These are phyloP conservation scores for Panicum miliaceum DNA, from an alignment of 176 grass and related monocot genomes.

Conservation along the genomic window DNA sequence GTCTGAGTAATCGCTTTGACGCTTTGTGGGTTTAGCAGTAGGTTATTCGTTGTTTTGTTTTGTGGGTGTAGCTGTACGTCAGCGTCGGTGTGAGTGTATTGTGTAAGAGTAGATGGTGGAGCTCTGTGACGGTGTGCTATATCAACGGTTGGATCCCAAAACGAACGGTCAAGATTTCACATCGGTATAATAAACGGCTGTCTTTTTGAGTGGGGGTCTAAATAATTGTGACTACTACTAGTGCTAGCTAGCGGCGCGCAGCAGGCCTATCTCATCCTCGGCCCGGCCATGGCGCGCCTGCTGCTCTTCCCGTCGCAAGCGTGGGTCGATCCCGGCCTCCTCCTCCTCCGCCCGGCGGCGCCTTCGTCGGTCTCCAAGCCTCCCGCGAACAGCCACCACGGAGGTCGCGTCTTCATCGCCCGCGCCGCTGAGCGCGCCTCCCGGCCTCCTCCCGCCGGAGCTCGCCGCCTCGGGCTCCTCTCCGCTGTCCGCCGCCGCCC, in stretches of 20 bases:
- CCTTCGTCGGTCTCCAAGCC: neutral
- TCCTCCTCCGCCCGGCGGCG: neutral
- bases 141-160: neutral
- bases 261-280: neutral
- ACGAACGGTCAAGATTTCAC: neutral
- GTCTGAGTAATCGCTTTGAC: too few species aligned
- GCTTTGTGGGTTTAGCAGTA: too few species aligned
- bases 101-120: too few species aligned
- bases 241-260: neutral
- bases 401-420: neutral
- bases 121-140: too few species aligned
- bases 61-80: too few species aligned
- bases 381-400: neutral
- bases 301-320: conserved; percentile 6
- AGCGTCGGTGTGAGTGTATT: too few species aligned
- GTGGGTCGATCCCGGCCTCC: neutral
- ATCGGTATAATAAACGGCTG: neutral
- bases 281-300: neutral
- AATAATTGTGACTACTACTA: neutral
- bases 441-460: neutral
- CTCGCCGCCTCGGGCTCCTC: too few species aligned
- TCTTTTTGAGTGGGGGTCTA: too few species aligned
- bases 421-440: neutral
- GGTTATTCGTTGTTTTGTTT: too few species aligned
- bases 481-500: neutral